Percentiles rank a stretch among this genome's conserved stretches.
phyloP scores from a whole-genome alignment of 2,329 filamentous ascomycete genomes.

The Aureobasidium sp. region DNA sequence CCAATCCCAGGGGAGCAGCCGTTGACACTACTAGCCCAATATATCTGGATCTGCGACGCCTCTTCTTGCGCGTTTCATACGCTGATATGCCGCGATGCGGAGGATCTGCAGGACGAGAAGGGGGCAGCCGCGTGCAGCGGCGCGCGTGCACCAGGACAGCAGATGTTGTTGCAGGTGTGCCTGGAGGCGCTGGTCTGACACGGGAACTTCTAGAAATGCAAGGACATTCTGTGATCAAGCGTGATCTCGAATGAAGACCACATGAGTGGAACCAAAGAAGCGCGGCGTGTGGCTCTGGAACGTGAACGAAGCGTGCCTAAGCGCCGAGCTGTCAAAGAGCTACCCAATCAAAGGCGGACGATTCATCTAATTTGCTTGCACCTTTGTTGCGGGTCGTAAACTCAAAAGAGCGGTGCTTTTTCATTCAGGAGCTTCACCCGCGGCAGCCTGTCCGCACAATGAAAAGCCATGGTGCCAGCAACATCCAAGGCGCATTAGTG shows the following conservation, averaged over 20 bases:
- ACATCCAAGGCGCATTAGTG: neutral
- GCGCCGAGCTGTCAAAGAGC: constrained; percentile 8
- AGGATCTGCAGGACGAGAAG: constrained; percentile 2
- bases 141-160: neutral
- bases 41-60: constrained; percentile 10
- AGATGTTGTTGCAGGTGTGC: neutral
- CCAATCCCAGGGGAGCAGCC: neutral
- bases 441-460: neutral
- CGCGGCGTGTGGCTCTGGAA: constrained; percentile 3
- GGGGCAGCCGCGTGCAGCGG: neutral
- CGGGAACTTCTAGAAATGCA: neutral
- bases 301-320: constrained; percentile 10
- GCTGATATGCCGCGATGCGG: constrained; percentile 4
- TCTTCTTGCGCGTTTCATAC: constrained; percentile 10
- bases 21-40: constrained; percentile 5
- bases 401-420: neutral
- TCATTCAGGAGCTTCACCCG: constrained; percentile 2
- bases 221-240: neutral
- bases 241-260: neutral
- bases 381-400: constrained; percentile 11
- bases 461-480: neutral
- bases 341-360: constrained; percentile 1
- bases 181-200: neutral
- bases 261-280: constrained; percentile 5
- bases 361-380: constrained; percentile 11